phyloP scores from a whole-genome alignment of 306 rosid species.

The Lagenaria siceraria region DNA sequence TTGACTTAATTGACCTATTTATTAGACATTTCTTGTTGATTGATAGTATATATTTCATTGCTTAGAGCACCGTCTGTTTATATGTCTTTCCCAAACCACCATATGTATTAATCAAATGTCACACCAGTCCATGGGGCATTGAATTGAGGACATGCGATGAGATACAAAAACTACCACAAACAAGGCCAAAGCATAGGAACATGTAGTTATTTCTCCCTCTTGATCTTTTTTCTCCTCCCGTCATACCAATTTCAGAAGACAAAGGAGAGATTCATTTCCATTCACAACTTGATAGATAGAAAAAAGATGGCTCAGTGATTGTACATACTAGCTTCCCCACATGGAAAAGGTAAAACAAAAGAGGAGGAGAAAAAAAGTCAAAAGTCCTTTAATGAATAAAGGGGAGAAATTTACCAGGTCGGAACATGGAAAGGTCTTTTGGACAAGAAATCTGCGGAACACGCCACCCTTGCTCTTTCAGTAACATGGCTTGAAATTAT shows the following conservation, averaged over 20 bases:
- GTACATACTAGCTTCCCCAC: neutral
- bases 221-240: neutral
- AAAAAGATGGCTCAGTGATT: neutral
- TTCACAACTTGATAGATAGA: neutral
- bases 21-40: neutral
- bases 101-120: neutral
- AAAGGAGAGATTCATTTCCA: neutral
- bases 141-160: neutral
- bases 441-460: neutral
- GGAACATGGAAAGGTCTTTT: conserved; percentile 1
- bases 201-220: neutral
- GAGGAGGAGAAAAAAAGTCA: neutral
- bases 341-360: neutral
- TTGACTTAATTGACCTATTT: neutral
- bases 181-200: neutral
- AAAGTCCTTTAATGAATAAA: neutral
- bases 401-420: neutral
- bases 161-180: neutral
- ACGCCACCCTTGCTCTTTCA: conserved; percentile 1
- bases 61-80: neutral
- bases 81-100: neutral
- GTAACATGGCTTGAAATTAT: conserved; percentile 3
- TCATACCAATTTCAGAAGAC: neutral
- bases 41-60: neutral
- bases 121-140: neutral